Evolutionary conservation across 129 eudicot genomes (phyloP), one percentile per base, ranked within the genome.

Genomic region (Arctium minus): DNA sequence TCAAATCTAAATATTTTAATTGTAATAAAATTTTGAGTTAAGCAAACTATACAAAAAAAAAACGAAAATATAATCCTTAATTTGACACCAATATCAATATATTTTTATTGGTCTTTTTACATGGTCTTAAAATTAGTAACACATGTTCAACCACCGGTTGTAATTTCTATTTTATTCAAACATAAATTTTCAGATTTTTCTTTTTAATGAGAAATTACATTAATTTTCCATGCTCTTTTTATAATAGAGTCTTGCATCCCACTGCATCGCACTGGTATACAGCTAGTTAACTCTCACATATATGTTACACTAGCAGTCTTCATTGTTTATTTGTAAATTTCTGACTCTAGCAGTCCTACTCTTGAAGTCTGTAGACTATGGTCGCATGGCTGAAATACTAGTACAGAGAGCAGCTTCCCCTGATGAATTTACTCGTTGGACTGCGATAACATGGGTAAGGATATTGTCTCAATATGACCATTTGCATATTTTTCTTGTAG

Each of bases 331-430:
- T 64, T 86, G 73, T 78, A n/a, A 73, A 38, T 74, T 50, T 86
- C 87, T 86, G 89, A 91, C 90, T 79, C 81, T 75, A 87, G 85
- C 87, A 70, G 85, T 91, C 75, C 69, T 88, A 80, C 84, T 87
- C 72, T 87, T 89, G 89, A 92, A 96, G 99, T 96, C 99, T 86
- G 99, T 96, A 96, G 99, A 96, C 88, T 96, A 96, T 86, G 99
- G 99, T 80, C 99, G 99, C 89, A 96, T 96, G 99, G 98, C 99
- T 83, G 98, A 96, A 89, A 96, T 96, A 81, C 91, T 96, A 89
- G 98, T 96, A 53, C 96, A 93, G 72, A 86, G 99, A 89, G 99
- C 99, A 72, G 94, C 94, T 82, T 89, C 99, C 18, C 88, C 87
- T 50, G 99, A 96, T 83, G 99, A 93, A 81, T 96, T 93, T 84